Conservation (phyloP, 1,284 basidiomycete species). For the Golubevia pallescens region DNA sequence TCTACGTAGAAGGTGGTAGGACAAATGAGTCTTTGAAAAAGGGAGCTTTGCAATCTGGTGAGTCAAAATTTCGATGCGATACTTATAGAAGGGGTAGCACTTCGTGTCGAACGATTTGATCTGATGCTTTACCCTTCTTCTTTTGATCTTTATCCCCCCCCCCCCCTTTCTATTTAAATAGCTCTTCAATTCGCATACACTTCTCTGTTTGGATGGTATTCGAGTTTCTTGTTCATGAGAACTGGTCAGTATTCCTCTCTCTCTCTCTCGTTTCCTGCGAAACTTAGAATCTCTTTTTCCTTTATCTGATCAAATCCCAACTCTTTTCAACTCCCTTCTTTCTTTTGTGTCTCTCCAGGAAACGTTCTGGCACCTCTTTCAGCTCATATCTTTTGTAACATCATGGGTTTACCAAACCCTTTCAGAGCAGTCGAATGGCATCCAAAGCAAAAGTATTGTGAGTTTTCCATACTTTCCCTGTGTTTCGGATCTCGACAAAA, state of each 20-base stretch:
- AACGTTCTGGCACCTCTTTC: no score
- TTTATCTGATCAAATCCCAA: neutral
- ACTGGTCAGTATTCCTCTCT: constrained; percentile 70
- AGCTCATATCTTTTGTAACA: constrained; percentile 84
- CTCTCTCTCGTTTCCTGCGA: neutral
- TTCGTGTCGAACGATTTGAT: neutral
- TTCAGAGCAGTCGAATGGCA: constrained; percentile 66
- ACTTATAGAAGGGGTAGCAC: neutral
- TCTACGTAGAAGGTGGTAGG: constrained; percentile 70
- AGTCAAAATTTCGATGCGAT: constrained; percentile 59
- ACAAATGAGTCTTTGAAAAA: constrained; percentile 70
- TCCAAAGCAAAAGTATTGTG: constrained; percentile 66
- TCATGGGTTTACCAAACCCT: constrained; percentile 82
- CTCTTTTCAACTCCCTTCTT: neutral
- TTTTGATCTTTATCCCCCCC: constrained; percentile 10
- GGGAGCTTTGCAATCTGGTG: constrained; percentile 73
- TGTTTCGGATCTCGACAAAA: no score
- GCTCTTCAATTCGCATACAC: constrained; percentile 88
- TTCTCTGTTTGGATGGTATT: constrained; percentile 87
- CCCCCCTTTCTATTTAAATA: constrained; percentile 54
- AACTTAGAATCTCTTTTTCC: neutral
- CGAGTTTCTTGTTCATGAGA: constrained; percentile 81
- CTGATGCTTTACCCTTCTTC: constrained; percentile 4
- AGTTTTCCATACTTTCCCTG: no score
- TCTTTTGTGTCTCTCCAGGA: no score